A percentile compares a stretch with the other conserved stretches of the same genome.
Conservation (phyloP, 1,284 basidiomycete genomes). For the Pseudozyma tsukubaensis region DNA sequence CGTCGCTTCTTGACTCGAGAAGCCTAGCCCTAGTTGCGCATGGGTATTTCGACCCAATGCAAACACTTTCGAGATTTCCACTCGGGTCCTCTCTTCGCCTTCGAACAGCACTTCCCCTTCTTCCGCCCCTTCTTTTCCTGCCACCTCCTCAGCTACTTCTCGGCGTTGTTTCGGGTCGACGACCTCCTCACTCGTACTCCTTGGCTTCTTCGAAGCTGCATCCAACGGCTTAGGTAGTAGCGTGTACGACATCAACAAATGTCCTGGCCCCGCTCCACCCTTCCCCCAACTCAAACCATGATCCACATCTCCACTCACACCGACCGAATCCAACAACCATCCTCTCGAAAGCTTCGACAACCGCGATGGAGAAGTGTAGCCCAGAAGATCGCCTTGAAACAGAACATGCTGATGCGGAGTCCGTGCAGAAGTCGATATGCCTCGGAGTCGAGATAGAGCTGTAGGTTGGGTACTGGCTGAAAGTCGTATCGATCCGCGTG, state of each 20-base stretch:
- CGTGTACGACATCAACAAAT: constrained; percentile 21
- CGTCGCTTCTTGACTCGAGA: constrained; percentile 39
- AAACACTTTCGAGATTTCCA: constrained; percentile 23
- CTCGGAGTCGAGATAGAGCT: no score
- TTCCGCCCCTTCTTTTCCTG: not conserved
- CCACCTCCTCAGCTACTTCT: not conserved
- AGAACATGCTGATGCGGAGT: constrained; percentile 23
- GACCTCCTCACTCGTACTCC: not conserved
- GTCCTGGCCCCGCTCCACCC: not conserved
- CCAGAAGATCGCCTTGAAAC: constrained; percentile 28
- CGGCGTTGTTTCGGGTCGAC: not conserved
- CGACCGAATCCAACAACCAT: constrained; percentile 32
- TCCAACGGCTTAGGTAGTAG: constrained; percentile 4
- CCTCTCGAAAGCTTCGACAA: constrained; percentile 18
- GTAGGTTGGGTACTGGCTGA: no score
- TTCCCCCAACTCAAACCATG: constrained; percentile 12
- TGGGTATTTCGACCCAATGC: constrained; percentile 37
- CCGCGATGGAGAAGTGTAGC: constrained; percentile 11
- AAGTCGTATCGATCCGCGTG: no score
- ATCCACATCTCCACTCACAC: constrained; percentile 21
- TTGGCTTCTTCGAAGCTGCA: not conserved
- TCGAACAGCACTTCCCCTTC: constrained; percentile 8
- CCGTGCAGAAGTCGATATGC: not conserved
- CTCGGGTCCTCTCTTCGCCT: not conserved
- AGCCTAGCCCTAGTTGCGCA: constrained; percentile 45